Percentiles rank a stretch among this genome's conserved stretches.
These are phyloP conservation scores for Hirsutella rhossiliensis DNA, from an alignment of 2,329 filamentous ascomycete genomes.

Conservation along the genomic window DNA sequence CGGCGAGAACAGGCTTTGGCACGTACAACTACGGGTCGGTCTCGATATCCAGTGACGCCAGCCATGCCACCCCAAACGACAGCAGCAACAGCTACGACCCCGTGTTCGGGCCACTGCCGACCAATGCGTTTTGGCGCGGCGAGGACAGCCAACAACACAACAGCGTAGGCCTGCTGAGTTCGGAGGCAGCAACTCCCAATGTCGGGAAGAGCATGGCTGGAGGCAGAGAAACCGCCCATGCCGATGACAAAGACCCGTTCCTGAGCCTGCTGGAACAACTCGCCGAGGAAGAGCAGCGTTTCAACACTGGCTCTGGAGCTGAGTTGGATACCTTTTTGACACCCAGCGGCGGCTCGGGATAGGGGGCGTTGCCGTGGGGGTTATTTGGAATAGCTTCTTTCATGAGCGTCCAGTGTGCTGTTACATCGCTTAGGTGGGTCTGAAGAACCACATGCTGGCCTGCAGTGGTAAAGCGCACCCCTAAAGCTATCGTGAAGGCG, in stretches of 20 bases:
- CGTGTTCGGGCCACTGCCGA: slow-evolving; percentile 46
- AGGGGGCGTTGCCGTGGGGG: background rate
- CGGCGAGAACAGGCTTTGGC: slow-evolving; percentile 3
- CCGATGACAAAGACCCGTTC: slow-evolving; percentile 70
- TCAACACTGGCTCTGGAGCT: slow-evolving; percentile 47
- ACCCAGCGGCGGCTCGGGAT: background rate
- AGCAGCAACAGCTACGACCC: slow-evolving; percentile 35
- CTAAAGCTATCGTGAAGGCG: too few species aligned
- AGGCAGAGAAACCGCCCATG: slow-evolving; percentile 32
- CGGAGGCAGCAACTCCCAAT: slow-evolving; percentile 16
- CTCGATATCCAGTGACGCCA: slow-evolving; percentile 14
- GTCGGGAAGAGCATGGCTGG: slow-evolving; percentile 37
- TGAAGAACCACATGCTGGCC: too few species aligned
- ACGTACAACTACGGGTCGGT: slow-evolving; percentile 27
- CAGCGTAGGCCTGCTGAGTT: slow-evolving; percentile 8
- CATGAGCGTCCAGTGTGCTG: background rate
- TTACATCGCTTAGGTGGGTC: too few species aligned
- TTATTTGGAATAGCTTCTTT: background rate
- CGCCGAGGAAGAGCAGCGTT: slow-evolving; percentile 61
- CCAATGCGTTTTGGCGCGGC: slow-evolving; percentile 40
- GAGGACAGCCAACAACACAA: slow-evolving; percentile 19
- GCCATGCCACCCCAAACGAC: slow-evolving; percentile 12
- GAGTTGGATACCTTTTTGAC: slow-evolving; percentile 68
- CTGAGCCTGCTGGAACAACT: slow-evolving; percentile 68
- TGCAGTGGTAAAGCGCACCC: too few species aligned